Evolutionary conservation across 345 rosid genomes (phyloP), one percentile per base, ranked within the genome.

Genomic region (Eucalyptus coolabah): DNA sequence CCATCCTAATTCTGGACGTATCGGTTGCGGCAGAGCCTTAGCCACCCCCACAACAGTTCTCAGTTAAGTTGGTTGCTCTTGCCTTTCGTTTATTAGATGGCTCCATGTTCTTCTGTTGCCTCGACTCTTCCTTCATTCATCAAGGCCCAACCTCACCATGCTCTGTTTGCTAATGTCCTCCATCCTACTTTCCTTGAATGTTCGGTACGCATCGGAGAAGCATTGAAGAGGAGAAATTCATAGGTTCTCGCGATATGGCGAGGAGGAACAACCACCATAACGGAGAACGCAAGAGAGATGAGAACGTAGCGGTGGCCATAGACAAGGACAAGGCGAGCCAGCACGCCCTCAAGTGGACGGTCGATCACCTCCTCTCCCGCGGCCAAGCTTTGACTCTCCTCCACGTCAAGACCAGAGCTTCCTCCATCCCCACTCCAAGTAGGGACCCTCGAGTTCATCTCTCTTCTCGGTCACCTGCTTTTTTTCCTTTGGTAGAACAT

Each of bases 291-390:
- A 77, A 21, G 86, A 90, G 49, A 60, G 95, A 93, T 18, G 93
- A 82, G 23, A 89, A 6, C 34, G 88, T 95, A 30, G 95, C 94
- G 3, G 96, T 96, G 87, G 99, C 98, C 26, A 90, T 96, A 7
- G 97, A 96, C 91, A 95, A 89, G 90, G 98, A 97, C 90, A 97
- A 95, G 90, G 95, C 93, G 26, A 95, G 99, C 93, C 98, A 96
- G 40, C 90, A 93, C 59, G 98, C 98, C 15, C 90, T 97, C 86
- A 96, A 91, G 93, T 97, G 99, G 99, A 89, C 95, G 2, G 91
- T 95, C 15, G 97, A 94, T 86, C 93, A 95, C 91, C 93, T 95
- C 88, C 93, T 97, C 60, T 87, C 89, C 85, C 88, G 87, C 86
- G 97, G 96, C 88, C 98, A 97, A 21, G 30, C 89, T 65, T 81